Evolutionary conservation across 2,329 filamentous ascomycete genomes (phyloP), one percentile per base, ranked within the genome.

Genomic region (Xylaria sp.): DNA sequence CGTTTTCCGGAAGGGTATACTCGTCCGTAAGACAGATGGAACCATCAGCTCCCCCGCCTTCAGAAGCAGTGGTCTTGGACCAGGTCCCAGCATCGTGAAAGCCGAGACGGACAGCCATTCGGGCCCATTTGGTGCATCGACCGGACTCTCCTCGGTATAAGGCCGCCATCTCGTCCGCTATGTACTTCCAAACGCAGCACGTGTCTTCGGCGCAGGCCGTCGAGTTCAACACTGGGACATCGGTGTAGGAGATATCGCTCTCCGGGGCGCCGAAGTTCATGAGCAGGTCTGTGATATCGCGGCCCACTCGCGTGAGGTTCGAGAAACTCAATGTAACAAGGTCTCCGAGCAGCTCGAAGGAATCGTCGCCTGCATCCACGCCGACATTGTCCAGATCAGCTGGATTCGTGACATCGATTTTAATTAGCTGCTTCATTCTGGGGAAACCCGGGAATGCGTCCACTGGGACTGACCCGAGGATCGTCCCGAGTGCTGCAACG

Each of bases 71-170:
- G 6, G 71, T 69, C 57, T 78, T 79, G 42, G 79, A 80, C 81
- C 82, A 84, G 27, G 79, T 76, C 1, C 77, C 83, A 2, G 82
- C 81, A 66, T 85, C 83, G 67, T 85, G 83, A 72, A 85, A 85
- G 13, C 82, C 83, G 33, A 84, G 77, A 2, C 83, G 81, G 47
- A 85, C 77, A 13, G 82, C 81, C 51, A 74, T 77, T 9, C 83
- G 80, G 9, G 83, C 83, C 71, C 77, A 76, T 51, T 77, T 76
- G 60, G 81, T 84, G 68, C 82, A 85, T 1, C 79, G 76, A 1
- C 79, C 79, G 0, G 77, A 78, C 2, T 71, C 65, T 4, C 80
- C 80, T 4, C 73, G 70, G 76, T 82, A 83, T 10, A 75, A 69
- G 2, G 66, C 45, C 3, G 75, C 72, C 71, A 84, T 78, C 22